Evolutionary conservation across 176 grass and related monocot species (phyloP).

Genomic region (Carex littledalei): DNA sequence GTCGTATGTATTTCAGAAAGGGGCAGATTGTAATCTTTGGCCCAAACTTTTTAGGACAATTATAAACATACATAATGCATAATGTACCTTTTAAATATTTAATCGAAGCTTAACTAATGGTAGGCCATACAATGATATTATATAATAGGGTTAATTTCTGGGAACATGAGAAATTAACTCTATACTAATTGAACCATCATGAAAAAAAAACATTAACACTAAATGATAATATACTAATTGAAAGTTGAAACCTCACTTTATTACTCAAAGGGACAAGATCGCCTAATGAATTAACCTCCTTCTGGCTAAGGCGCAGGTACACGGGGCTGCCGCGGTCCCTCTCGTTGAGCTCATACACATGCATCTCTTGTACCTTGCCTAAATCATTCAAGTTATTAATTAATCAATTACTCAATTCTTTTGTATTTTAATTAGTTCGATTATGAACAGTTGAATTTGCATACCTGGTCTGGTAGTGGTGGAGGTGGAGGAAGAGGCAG

Average conservation of each 20-base stretch:
- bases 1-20: neutral
- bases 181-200: neutral
- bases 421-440: neutral
- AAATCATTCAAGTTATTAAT: neutral
- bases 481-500: neutral
- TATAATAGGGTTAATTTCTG: too few relatives aligned
- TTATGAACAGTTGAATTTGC: neutral
- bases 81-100: neutral
- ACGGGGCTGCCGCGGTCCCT: slow-evolving; percentile 67
- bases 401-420: neutral
- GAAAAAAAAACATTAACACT: too few relatives aligned
- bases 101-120: neutral
- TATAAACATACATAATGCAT: neutral
- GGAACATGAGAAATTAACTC: too few relatives aligned
- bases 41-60: neutral
- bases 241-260: slow-evolving; percentile 39
- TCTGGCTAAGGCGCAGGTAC: slow-evolving; percentile 60
- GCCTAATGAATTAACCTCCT: slow-evolving; percentile 68
- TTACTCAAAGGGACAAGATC: slow-evolving; percentile 88
- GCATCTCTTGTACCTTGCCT: slow-evolving; percentile 70
- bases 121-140: neutral
- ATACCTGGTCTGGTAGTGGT: neutral
- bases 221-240: neutral
- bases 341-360: slow-evolving; percentile 87
- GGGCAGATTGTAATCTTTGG: neutral